Evolutionary conservation across 176 grass and related monocot genomes (phyloP).

Genomic region (Alloteropsis semialata): DNA sequence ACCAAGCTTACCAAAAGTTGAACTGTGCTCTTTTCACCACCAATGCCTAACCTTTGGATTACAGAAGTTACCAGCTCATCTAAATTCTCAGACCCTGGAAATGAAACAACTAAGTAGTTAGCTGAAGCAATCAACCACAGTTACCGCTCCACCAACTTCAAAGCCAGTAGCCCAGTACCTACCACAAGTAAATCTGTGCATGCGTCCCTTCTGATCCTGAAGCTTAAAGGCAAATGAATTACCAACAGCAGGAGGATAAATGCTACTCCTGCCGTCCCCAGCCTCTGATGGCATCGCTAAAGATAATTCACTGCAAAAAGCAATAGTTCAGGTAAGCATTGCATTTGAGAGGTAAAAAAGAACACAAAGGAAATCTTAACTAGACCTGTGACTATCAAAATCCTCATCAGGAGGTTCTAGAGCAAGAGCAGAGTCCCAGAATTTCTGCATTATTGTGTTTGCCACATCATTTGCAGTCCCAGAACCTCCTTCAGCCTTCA

Average conservation of each 20-base stretch:
- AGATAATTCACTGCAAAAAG: conserved; percentile 64
- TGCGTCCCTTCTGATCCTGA: conserved; percentile 66
- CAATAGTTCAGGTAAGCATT: conserved; percentile 18
- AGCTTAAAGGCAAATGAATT: conserved; percentile 87
- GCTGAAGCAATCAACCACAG: not conserved
- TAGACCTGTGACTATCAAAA: conserved; percentile 79
- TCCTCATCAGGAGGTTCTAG: conserved; percentile 69
- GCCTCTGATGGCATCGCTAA: conserved; percentile 67
- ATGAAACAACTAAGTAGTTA: conserved; percentile 28
- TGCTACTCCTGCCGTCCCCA: conserved; percentile 52
- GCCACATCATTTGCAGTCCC: conserved; percentile 69
- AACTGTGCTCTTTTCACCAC: conserved; percentile 41
- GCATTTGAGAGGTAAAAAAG: not conserved
- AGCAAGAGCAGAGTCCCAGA: conserved; percentile 95
- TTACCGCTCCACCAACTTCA: conserved; percentile 13
- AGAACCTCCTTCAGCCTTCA: conserved; percentile 75
- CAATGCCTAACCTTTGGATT: conserved; percentile 53
- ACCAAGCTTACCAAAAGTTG: conserved; percentile 72
- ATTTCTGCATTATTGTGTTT: conserved; percentile 89
- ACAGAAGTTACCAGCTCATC: conserved; percentile 61
- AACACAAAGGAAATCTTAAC: conserved; percentile 3
- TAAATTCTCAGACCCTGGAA: conserved; percentile 64
- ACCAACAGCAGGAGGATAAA: conserved; percentile 58
- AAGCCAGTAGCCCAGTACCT: conserved; percentile 38
- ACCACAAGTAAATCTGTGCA: conserved; percentile 94